Evolutionary conservation across 2,329 filamentous ascomycete genomes (phyloP).

Genomic region (Alternaria infectoria): DNA sequence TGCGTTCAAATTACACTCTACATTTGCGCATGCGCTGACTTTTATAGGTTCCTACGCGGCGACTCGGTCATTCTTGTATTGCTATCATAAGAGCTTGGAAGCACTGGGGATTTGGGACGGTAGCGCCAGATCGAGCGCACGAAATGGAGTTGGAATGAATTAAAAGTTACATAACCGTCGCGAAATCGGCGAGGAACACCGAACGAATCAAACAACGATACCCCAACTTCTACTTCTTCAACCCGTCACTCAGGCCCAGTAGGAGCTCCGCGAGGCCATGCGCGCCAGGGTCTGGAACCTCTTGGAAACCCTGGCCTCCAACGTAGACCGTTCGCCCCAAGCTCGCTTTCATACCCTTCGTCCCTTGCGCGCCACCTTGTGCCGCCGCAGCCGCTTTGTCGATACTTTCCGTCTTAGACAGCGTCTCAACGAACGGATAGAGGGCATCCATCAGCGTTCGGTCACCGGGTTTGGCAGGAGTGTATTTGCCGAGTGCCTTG

Average conservation of each 20-base stretch:
- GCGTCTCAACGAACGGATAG: slow-evolving; percentile 80
- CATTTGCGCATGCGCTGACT: slow-evolving; percentile 17
- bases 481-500: slow-evolving; percentile 73
- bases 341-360: slow-evolving; percentile 90
- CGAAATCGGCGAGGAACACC: slow-evolving; percentile 27
- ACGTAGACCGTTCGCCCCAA: slow-evolving; percentile 85
- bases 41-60: slow-evolving; percentile 76
- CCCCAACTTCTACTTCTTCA: slow-evolving; percentile 44
- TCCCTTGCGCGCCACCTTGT: slow-evolving; percentile 76
- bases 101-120: slow-evolving; percentile 11
- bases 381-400: slow-evolving; percentile 77
- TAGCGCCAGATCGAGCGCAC: slow-evolving; percentile 9
- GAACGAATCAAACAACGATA: slow-evolving; percentile 41
- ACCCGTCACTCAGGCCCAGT: slow-evolving; percentile 70
- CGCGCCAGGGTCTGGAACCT: slow-evolving; percentile 76
- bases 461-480: slow-evolving; percentile 86
- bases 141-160: slow-evolving; percentile 36
- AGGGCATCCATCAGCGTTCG: slow-evolving; percentile 90
- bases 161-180: slow-evolving; percentile 45
- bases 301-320: slow-evolving; percentile 71
- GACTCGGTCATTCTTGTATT: slow-evolving; percentile 89
- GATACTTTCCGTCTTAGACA: slow-evolving; percentile 70
- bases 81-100: slow-evolving; percentile 65
- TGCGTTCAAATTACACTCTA: slow-evolving; percentile 53
- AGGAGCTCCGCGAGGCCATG: slow-evolving; percentile 87